phyloP scores from a whole-genome alignment of 140 eudicot species.

The Ambrosia hybrid region DNA sequence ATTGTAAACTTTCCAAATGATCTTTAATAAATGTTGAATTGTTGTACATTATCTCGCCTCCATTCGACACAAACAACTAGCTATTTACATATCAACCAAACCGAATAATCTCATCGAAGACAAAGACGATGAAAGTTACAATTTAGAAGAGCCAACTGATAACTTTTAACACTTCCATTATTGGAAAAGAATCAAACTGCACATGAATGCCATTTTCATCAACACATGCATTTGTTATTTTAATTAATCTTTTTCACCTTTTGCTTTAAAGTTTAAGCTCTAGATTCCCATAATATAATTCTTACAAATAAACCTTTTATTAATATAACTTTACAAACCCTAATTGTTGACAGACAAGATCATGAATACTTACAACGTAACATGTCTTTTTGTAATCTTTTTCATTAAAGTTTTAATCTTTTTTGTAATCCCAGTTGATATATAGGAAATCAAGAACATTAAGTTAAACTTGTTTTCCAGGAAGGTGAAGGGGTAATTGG shows the following conservation, averaged over 20 bases:
- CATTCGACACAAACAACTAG: background rate
- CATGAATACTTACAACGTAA: background rate
- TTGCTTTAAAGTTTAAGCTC: background rate
- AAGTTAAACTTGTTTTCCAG: background rate
- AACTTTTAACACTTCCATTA: conserved; percentile 27
- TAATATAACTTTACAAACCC: conserved; percentile 23
- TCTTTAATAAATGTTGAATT: background rate
- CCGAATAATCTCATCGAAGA: background rate
- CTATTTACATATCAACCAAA: background rate
- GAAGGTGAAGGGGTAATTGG: too few species aligned
- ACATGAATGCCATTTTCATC: conserved; percentile 28
- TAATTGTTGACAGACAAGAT: conserved; percentile 4
- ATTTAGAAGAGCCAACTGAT: conserved; percentile 24
- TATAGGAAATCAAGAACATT: background rate
- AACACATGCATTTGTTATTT: conserved; percentile 11
- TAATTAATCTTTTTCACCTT: background rate
- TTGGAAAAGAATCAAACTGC: conserved; percentile 33
- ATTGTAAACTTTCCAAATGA: conserved; percentile 17
- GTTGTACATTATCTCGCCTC: conserved; percentile 27
- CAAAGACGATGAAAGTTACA: conserved; percentile 10
- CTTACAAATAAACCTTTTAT: conserved; percentile 6
- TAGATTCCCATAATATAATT: background rate
- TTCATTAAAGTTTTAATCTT: background rate
- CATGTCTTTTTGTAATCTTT: background rate
- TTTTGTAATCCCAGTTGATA: background rate